Percentiles rank a stretch among this genome's conserved stretches.
phyloP scores from a whole-genome alignment of 164 flowering plant genomes.

The Vitis riparia region DNA sequence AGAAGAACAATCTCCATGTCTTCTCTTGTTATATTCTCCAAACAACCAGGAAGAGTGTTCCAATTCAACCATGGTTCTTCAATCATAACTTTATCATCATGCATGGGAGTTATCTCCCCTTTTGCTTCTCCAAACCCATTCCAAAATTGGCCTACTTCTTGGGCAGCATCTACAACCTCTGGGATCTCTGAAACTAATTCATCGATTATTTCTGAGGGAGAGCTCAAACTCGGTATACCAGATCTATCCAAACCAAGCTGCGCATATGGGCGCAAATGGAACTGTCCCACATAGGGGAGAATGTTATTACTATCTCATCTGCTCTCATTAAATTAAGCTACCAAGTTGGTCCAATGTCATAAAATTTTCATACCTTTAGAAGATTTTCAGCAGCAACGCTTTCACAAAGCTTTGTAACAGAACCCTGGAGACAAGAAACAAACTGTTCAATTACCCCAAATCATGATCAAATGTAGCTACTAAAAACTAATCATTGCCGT shows the following conservation, averaged over 20 bases:
- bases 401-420: constrained; percentile 28
- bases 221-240: constrained; percentile 41
- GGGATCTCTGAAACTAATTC: constrained; percentile 77
- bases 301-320: not conserved
- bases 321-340: not conserved
- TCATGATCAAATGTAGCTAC: not conserved
- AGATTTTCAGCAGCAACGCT: constrained; percentile 80
- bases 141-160: constrained; percentile 58
- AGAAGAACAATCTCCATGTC: constrained; percentile 93
- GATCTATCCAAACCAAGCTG: constrained; percentile 83
- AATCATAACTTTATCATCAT: constrained; percentile 27
- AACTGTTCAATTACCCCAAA: not conserved
- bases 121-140: constrained; percentile 14
- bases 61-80: constrained; percentile 81
- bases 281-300: constrained; percentile 42
- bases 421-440: constrained; percentile 41
- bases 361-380: constrained; percentile 62
- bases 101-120: constrained; percentile 5
- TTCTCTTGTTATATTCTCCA: constrained; percentile 79
- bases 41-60: constrained; percentile 58
- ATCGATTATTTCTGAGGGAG: constrained; percentile 41
- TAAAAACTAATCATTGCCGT: not conserved
- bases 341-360: not conserved
- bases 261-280: constrained; percentile 82
- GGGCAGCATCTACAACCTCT: constrained; percentile 64